Conservation (phyloP, 1,284 basidiomycete genomes). For the Trichosporon faecale region DNA sequence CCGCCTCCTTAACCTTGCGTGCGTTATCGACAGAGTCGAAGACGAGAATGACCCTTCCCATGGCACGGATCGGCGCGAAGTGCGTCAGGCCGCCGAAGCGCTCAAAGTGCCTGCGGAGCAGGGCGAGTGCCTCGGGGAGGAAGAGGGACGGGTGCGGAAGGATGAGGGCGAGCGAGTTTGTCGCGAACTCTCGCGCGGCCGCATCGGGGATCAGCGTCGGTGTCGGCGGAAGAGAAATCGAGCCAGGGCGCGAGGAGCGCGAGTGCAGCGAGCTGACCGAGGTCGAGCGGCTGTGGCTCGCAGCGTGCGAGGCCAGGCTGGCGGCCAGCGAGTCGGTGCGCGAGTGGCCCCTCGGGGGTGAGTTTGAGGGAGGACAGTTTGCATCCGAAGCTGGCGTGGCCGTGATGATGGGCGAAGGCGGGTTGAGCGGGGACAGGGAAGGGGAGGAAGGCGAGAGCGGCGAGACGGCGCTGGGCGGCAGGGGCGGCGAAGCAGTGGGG, state of each 20-base stretch:
- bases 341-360: background rate
- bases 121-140: conserved; percentile 63
- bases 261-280: background rate
- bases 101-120: conserved; percentile 66
- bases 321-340: conserved; percentile 10
- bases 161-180: conserved; percentile 69
- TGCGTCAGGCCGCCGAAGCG: conserved; percentile 71
- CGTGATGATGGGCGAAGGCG: background rate
- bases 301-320: background rate
- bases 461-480: background rate
- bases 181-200: conserved; percentile 35
- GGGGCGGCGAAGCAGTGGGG: background rate
- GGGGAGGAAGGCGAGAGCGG: background rate
- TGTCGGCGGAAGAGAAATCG: conserved; percentile 22
- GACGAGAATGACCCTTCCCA: conserved; percentile 76
- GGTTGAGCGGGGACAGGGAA: background rate
- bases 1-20: conserved; percentile 45
- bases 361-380: background rate
- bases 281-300: background rate
- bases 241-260: background rate
- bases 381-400: background rate
- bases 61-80: conserved; percentile 80
- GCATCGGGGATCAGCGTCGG: conserved; percentile 25
- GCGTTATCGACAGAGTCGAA: conserved; percentile 59
- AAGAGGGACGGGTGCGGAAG: conserved; percentile 66